Evolutionary conservation across 768 basidiomycete genomes (phyloP), one percentile per base, ranked within the genome.

Genomic region (Russula vinacea): DNA sequence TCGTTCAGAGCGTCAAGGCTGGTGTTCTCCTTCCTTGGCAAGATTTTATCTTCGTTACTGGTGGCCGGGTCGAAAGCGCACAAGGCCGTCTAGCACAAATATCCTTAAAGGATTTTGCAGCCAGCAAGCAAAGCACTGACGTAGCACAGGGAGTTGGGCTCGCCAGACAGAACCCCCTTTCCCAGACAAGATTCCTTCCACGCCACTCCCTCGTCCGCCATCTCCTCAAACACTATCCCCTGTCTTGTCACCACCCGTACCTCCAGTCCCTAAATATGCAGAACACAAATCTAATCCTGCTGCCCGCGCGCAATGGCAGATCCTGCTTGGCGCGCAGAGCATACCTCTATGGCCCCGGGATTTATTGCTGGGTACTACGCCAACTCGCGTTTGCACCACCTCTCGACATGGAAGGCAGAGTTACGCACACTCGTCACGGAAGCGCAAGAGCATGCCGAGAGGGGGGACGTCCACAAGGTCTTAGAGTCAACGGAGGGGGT

Each of bases 391-490:
- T 78, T 99, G n/a, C 97, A 99, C 69, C 89, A 95, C 71, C 75
- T 99, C 13, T 87, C 90, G 6, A 88, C 85, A 2, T 96, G 92
- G 92, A 99, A 98, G 74, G 83, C 90, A 0, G 95, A 98, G 70
- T 80, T 98, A 44, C 87, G 86, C 70, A 78, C 79, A 17, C 81
- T 97, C 10, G 90, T 97, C 1, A 80, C 83, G 19, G 83, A 90
- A 70, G 92, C 94, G 0, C 90, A 92, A 70, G 85, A 86, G 67
- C 82, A 82, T 10, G 84, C 83, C 0, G 89, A 92, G 71, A 73
- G 69, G 16, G 76, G 73, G 0, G 68, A 67, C 4, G 45, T 66
- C 8, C 62, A 57, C 16, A 70, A 71, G 29, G 70, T 76, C 50
- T 62, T 60, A 58, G 58, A 64, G 19, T 44, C 51, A n/a, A 62